Base-by-base conservation (phyloP, 176 grass and related monocot species). In the Canna indica region DNA sequence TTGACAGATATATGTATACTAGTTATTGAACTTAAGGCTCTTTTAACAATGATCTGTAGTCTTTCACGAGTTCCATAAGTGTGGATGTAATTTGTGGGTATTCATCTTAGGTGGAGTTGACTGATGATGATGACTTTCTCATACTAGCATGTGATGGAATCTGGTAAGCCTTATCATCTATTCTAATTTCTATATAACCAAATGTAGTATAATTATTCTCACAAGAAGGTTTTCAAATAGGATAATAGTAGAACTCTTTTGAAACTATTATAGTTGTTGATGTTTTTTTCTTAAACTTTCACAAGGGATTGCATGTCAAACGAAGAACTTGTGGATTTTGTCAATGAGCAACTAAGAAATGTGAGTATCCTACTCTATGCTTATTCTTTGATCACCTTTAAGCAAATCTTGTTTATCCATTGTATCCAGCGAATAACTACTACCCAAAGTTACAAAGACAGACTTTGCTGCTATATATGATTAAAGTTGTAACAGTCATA, bases 131-230 rank as follows among this genome's bases (percentile, higher is more conserved):
- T 48, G 93, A 97, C 15, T 92, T 97, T 54, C 67, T 97, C 54
- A 80, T 92, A 87, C 71, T 97, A 64, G 93, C 93, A 75, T 97
- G 93, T 42, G 93, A 97, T 80, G 93, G 93, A 75, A 81, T 97
- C 74, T 97, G 93, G 93, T 97, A 96, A 84, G 58, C 32, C 39
- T 59, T 14, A 71, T 15, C 36, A 56, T 28, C 9, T 7, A 32
- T n/a, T 59, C 35, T 69, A 46, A 26, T 62, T 20, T 56, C 14
- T 56, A 20, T 15, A 68, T 70, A 2, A 36, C 67, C 36, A 22
- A 39, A 54, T 24, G 50, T n/a, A 54, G n/a, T n/a, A n/a, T n/a
- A n/a, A n/a, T n/a, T n/a, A n/a, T n/a, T n/a, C n/a, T n/a, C n/a
- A n/a, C n/a, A n/a, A n/a, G n/a, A n/a, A n/a, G n/a, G n/a, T n/a